Base-by-base conservation (phyloP, 1,284 basidiomycete genomes). In the Ceratobasidium sp. region DNA sequence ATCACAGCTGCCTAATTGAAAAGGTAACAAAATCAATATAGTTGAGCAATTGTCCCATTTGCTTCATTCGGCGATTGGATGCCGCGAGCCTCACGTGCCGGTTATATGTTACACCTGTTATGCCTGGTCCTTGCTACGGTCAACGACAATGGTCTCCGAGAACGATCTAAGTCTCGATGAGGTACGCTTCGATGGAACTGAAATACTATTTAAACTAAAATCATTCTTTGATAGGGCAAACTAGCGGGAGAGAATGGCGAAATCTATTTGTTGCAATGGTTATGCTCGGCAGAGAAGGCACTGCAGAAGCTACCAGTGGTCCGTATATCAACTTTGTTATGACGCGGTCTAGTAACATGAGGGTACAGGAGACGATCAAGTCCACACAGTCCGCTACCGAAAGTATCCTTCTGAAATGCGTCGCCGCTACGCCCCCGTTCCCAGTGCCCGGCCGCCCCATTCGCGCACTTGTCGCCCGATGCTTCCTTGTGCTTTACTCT, bases 391-490 rank as follows among this genome's bases (percentile, higher is more conserved):
- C 84, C 4, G 84, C 85, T 14, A 79, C 93, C 16, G 92, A 94
- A 79, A 83, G 84, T 5, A 85, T 84, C 0, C 81, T 95, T 22
- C 81, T 92, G 77, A 91, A 90, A 78, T 83, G 92, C 46, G 83
- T 92, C 9, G 84, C 87, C 31, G 86, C 88, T 1, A 82, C 86
- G 2, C 85, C 88, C 31, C 85, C 86, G 3, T 92, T 90, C 77
- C 93, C 94, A 14, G 81, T 85, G 46, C 95, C 96, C 0, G 96
- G 96, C 24, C 89, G 95, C 27, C 94, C 94, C 1, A 84, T 95
- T 64, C 88, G 97, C 48, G 91, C 92, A 76, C 84, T 95, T 2
- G 87, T 92, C 61, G 89, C 93, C 6, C 86, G 93, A 84, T 95
- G 93, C 79, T 83, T 98, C 56, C 83, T 94, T 68, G 81, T 86